Evolutionary conservation across 2,329 filamentous ascomycete species (phyloP), one percentile per base, ranked within the genome.

Genomic region (Pyrenochaeta sp.): DNA sequence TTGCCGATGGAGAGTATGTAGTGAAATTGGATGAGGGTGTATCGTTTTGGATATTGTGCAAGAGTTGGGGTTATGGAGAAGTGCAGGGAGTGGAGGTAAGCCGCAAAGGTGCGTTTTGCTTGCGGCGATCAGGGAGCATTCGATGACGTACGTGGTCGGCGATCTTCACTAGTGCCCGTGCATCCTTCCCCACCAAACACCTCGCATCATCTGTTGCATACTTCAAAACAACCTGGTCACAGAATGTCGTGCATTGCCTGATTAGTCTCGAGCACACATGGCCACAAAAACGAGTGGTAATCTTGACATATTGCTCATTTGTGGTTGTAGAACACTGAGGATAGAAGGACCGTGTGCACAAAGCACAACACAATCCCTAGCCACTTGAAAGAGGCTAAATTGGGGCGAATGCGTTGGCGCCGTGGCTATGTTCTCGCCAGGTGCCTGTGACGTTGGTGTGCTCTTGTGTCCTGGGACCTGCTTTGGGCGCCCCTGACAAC

Each of bases 31-130:
- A 51, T 20, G 21, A 48, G 37, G 36, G 33, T 37, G 29, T 49
- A 45, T 33, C 49, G 45, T 52, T 50, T 43, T 51, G 45, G 45
- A 39, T 29, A 30, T 46, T 37, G 45, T 47, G 56, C 15, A 35
- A 39, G 47, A 21, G 36, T 54, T 48, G 51, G 61, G 50, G 49
- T 48, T 57, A 42, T 40, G 55, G 27, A 47, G 52, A 55, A 32
- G 50, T 30, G 48, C 35, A 37, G 40, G 44, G 27, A 43, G 54
- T 49, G 43, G 53, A 59, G 55, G 56, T 56, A 20, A 54, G 50
- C 40, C 53, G 49, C 49, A 54, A n/a, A 27, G 23, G 23, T 27
- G 23, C 49, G 49, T 66, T 71, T 67, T 68, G 66, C 68, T 67
- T 57, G 57, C 55, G 39, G 32, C 27, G 41, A 41, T 35, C 42